Conservation (phyloP, 2,329 filamentous ascomycete species). For the Diplodia corticola region DNA sequence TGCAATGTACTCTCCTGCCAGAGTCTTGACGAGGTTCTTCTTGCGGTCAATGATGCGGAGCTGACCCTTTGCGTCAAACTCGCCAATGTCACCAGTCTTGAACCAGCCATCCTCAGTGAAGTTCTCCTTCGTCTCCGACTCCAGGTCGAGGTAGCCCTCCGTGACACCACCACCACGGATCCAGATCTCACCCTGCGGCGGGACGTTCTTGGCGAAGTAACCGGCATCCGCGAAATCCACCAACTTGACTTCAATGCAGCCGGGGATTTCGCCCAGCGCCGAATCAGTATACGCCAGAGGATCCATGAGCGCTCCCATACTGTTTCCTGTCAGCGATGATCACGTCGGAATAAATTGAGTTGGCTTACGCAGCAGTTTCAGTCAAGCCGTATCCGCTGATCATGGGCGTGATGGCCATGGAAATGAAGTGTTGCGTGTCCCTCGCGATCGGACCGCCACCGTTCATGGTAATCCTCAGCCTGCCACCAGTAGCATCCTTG, state of each 20-base stretch:
- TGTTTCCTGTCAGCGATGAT: conserved; percentile 26
- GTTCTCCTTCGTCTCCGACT: conserved; percentile 76
- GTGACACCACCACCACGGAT: conserved; percentile 78
- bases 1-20: conserved; percentile 94
- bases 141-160: conserved; percentile 78
- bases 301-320: conserved; percentile 75
- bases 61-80: conserved; percentile 79
- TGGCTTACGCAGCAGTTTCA: conserved; percentile 70
- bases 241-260: conserved; percentile 82
- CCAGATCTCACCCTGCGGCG: conserved; percentile 90
- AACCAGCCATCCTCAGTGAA: conserved; percentile 91
- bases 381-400: conserved; percentile 91
- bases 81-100: conserved; percentile 93
- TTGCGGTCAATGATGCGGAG: conserved; percentile 89
- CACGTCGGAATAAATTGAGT: not conserved
- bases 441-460: conserved; percentile 88
- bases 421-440: conserved; percentile 87
- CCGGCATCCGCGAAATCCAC: conserved; percentile 88
- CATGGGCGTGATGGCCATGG: conserved; percentile 91
- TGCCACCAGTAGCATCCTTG: conserved; percentile 84
- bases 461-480: conserved; percentile 87
- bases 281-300: conserved; percentile 80
- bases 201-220: conserved; percentile 71
- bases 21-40: conserved; percentile 97
- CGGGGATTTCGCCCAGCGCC: conserved; percentile 76